These are phyloP conservation scores for Aureobasidium namibiae DNA, from an alignment of 2,329 filamentous ascomycete genomes.

Conservation along the genomic window DNA sequence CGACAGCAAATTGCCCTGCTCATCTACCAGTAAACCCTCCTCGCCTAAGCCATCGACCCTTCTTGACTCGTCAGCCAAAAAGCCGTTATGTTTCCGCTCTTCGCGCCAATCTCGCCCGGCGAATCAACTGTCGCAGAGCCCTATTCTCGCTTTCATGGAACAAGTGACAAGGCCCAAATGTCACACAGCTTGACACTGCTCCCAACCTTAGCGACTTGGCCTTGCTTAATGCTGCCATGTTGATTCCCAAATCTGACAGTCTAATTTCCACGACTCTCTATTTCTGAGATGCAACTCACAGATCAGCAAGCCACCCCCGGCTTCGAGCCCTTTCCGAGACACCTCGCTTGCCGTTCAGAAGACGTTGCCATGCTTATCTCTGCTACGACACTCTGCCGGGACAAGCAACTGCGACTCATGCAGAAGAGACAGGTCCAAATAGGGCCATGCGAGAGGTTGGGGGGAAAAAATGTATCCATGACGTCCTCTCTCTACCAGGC, in stretches of 20 bases:
- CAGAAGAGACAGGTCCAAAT: background rate
- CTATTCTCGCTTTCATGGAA: background rate
- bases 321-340: background rate
- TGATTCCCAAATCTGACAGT: background rate
- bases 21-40: background rate
- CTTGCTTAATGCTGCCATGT: slow-evolving; percentile 3
- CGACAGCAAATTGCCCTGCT: background rate
- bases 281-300: background rate
- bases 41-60: background rate
- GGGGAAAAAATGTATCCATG: background rate
- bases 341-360: background rate
- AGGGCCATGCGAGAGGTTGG: background rate
- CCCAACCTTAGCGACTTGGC: background rate
- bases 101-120: background rate
- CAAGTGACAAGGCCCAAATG: too few relatives aligned
- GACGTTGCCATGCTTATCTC: background rate
- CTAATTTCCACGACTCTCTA: slow-evolving; percentile 7
- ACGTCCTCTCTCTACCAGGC: background rate
- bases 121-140: background rate
- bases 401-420: background rate
- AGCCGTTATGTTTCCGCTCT: slow-evolving; percentile 4
- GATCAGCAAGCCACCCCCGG: slow-evolving; percentile 5
- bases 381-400: background rate
- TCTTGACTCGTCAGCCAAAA: background rate
- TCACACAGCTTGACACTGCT: background rate